These are phyloP conservation scores for Rachicladosporium sp. DNA, from an alignment of 2,329 filamentous ascomycete species.

Conservation along the genomic window DNA sequence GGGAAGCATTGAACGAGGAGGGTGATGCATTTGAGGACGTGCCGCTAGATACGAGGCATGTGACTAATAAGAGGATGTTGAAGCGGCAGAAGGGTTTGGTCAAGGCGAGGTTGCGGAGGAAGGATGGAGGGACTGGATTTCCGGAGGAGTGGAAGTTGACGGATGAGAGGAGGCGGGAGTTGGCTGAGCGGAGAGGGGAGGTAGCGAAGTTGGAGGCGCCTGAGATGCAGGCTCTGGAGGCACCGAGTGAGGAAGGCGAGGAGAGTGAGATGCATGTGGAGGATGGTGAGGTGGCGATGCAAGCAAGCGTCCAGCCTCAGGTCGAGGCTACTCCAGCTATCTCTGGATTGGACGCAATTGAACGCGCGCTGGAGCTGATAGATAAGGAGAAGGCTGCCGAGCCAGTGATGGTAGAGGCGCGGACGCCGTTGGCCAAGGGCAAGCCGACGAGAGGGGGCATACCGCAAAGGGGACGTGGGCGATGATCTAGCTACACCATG, in stretches of 20 bases:
- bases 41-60: constrained; percentile 74
- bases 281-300: constrained; percentile 18
- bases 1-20: constrained; percentile 56
- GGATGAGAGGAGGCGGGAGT: constrained; percentile 49
- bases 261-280: constrained; percentile 3
- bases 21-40: constrained; percentile 78
- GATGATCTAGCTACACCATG: background rate
- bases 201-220: constrained; percentile 7
- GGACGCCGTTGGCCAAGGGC: constrained; percentile 15
- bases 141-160: constrained; percentile 77
- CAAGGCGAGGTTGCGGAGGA: constrained; percentile 40
- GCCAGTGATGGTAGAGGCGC: constrained; percentile 21
- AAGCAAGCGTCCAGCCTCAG: constrained; percentile 1
- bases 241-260: constrained; percentile 1
- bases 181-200: constrained; percentile 49
- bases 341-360: constrained; percentile 16
- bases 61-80: constrained; percentile 6
- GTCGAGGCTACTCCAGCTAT: constrained; percentile 4
- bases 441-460: constrained; percentile 20
- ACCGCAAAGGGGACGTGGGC: constrained; percentile 9
- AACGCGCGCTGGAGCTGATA: constrained; percentile 13
- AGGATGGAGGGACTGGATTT: constrained; percentile 56
- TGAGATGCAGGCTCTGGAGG: constrained; percentile 25
- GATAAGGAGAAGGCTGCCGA: constrained; percentile 14
- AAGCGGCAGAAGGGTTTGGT: constrained; percentile 5